phyloP scores from a whole-genome alignment of 1,284 basidiomycete genomes.

The Taiwanofungus camphoratus region DNA sequence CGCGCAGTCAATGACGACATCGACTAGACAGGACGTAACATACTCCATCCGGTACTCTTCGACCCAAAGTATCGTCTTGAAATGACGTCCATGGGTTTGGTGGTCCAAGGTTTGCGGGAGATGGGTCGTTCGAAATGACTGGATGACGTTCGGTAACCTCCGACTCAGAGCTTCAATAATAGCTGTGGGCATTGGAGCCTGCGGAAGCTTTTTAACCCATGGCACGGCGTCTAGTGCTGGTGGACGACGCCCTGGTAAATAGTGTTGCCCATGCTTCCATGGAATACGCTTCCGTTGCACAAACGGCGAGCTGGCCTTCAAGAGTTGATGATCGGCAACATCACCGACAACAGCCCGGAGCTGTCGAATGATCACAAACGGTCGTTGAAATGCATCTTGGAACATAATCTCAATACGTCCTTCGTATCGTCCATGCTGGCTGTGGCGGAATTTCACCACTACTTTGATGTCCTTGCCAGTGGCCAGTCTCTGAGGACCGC shows the following conservation, averaged over 20 bases:
- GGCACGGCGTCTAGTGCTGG: constrained; percentile 2
- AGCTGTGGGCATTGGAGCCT: constrained; percentile 6
- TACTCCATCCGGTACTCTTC: constrained; percentile 57
- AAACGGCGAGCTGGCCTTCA: constrained; percentile 25
- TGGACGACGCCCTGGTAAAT: constrained; percentile 7
- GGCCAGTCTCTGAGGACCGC: neutral
- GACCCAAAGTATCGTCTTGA: constrained; percentile 49
- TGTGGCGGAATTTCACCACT: constrained; percentile 5
- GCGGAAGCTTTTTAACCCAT: constrained; percentile 11
- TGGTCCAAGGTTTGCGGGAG: constrained; percentile 36
- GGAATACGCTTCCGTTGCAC: constrained; percentile 11
- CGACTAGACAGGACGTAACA: constrained; percentile 23
- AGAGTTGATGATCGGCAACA: constrained; percentile 21
- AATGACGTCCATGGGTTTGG: constrained; percentile 40
- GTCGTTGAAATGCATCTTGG: constrained; percentile 7
- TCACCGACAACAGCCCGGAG: constrained; percentile 25
- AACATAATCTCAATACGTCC: constrained; percentile 16
- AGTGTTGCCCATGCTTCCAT: neutral
- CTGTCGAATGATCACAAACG: constrained; percentile 23
- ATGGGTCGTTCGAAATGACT: constrained; percentile 22
- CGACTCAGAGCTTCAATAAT: constrained; percentile 8
- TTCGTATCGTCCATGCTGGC: constrained; percentile 11
- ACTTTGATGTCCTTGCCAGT: neutral
- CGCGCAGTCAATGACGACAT: too few relatives aligned
- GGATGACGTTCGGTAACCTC: constrained; percentile 9